phyloP scores from a whole-genome alignment of 768 basidiomycete species.

The Termitomyces sp. region DNA sequence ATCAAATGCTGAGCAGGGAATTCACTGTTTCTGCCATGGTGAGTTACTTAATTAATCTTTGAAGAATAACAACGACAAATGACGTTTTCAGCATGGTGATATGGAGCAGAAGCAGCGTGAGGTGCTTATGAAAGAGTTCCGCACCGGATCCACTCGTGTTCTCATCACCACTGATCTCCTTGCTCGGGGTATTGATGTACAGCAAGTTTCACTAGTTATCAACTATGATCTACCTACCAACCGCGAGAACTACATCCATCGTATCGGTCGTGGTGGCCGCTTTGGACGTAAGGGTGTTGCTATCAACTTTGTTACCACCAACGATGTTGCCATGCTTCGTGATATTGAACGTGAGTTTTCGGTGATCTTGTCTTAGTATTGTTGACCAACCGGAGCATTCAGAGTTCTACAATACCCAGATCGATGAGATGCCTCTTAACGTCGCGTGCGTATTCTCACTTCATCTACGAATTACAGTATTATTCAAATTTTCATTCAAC shows the following conservation, averaged over 20 bases:
- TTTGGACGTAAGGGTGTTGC: slow-evolving; percentile 98
- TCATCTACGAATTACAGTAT: too few species aligned
- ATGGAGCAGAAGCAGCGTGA: slow-evolving; percentile 99
- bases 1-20: slow-evolving; percentile 94
- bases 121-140: slow-evolving; percentile 99
- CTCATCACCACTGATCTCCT: slow-evolving; percentile 98
- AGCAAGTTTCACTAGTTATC: slow-evolving; percentile 93
- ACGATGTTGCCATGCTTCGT: slow-evolving; percentile 87
- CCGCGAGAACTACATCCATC: slow-evolving; percentile 98
- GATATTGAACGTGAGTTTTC: slow-evolving; percentile 85
- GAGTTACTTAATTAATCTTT: slow-evolving; percentile 20
- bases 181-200: slow-evolving; percentile 98
- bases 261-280: slow-evolving; percentile 95
- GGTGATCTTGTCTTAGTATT: neutral
- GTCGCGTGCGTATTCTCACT: slow-evolving; percentile 60
- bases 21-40: slow-evolving; percentile 99
- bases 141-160: slow-evolving; percentile 95
- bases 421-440: slow-evolving; percentile 98
- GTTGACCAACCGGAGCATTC: slow-evolving; percentile 15
- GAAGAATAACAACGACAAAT: slow-evolving; percentile 1
- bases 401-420: slow-evolving; percentile 94
- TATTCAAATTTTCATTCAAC: neutral
- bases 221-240: slow-evolving; percentile 92
- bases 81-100: slow-evolving; percentile 75
- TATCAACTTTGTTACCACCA: slow-evolving; percentile 96